These are phyloP conservation scores for Pythium angustatum DNA, from an alignment of 352 stramenopile genomes.

Conservation along the genomic window DNA sequence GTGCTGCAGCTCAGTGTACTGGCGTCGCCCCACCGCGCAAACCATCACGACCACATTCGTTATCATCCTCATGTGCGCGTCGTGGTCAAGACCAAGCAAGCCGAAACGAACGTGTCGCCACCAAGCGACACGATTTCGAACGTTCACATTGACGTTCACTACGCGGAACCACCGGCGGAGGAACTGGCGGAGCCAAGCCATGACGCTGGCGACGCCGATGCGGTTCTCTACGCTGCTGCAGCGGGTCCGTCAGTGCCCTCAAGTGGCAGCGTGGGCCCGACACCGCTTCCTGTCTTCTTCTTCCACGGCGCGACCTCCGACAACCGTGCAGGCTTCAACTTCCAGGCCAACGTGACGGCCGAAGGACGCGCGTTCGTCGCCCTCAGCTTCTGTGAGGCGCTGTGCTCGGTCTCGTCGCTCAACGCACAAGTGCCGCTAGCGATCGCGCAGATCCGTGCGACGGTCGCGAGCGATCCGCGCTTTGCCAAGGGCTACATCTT, in stretches of 20 bases:
- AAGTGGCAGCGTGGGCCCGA: neutral
- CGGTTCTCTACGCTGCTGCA: neutral
- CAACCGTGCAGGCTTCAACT: conserved; percentile 31
- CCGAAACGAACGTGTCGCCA: neutral
- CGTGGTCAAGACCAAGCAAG: neutral
- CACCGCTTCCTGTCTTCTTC: conserved; percentile 43
- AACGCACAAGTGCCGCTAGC: conserved; percentile 38
- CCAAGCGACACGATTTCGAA: neutral
- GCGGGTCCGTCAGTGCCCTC: neutral
- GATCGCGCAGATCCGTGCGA: conserved; percentile 39
- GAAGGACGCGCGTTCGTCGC: conserved; percentile 36
- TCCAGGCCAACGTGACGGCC: conserved; percentile 37
- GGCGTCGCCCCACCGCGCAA: neutral
- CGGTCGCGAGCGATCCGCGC: conserved; percentile 30
- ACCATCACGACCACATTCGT: neutral
- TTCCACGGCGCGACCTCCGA: conserved; percentile 46
- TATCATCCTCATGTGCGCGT: neutral
- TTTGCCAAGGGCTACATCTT: conserved; percentile 53
- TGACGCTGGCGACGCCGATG: neutral
- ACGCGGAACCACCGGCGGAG: neutral
- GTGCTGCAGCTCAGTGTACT: neutral
- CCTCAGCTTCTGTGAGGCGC: conserved; percentile 39
- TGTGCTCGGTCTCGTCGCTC: conserved; percentile 36
- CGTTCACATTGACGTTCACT: neutral
- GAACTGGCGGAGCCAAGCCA: too few relatives aligned